Evolutionary conservation across 2,329 filamentous ascomycete genomes (phyloP).

Genomic region (Fusarium chaquense): DNA sequence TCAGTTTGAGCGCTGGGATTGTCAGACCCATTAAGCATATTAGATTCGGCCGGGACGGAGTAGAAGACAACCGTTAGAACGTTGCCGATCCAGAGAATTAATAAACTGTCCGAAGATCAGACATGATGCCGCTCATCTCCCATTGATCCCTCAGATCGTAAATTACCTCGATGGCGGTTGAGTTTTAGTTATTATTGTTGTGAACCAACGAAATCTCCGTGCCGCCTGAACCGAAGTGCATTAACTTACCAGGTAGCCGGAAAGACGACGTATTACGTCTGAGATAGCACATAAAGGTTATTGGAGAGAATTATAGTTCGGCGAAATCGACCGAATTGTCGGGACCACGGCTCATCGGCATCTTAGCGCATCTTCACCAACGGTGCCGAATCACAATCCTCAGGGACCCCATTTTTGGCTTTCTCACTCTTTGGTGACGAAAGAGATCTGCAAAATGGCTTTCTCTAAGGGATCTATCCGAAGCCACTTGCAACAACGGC

Average conservation of each 20-base stretch:
- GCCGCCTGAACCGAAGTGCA: background rate
- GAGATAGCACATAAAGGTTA: background rate
- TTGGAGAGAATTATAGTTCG: background rate
- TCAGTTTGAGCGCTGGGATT: background rate
- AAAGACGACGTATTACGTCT: background rate
- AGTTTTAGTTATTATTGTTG: background rate
- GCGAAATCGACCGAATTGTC: background rate
- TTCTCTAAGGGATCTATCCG: background rate
- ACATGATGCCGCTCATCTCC: background rate
- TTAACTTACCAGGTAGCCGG: background rate
- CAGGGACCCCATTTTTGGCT: background rate
- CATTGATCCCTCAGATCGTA: background rate
- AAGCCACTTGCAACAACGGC: background rate
- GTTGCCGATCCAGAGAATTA: background rate
- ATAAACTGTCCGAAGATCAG: background rate
- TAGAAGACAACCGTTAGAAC: background rate
- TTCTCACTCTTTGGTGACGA: background rate
- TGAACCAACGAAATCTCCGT: background rate
- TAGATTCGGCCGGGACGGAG: background rate
- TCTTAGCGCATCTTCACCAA: background rate
- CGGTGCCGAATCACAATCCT: background rate
- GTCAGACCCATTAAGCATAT: background rate
- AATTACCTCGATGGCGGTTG: background rate
- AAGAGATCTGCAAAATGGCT: background rate
- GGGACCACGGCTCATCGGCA: conserved; percentile 9